A percentile compares a stretch with the other conserved stretches of the same genome.
Evolutionary conservation across 2,329 filamentous ascomycete species (phyloP).

Genomic region (Podosphaera fusca): DNA sequence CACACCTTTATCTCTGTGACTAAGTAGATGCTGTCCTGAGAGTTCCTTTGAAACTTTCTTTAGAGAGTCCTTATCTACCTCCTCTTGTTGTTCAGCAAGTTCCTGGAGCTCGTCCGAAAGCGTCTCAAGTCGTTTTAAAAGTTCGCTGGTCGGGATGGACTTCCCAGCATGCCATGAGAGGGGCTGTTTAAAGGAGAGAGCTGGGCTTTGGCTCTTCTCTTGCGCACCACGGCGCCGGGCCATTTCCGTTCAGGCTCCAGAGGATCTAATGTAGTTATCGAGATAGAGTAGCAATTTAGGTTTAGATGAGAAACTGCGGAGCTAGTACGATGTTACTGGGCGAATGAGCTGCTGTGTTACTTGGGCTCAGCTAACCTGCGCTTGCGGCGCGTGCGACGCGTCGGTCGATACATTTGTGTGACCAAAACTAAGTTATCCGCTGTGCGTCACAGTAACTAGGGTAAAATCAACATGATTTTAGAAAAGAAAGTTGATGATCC

Average conservation of each 20-base stretch:
- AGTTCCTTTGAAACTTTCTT: conserved; percentile 66
- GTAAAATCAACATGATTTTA: too few species aligned
- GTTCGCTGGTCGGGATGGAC: conserved; percentile 60
- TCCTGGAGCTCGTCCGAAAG: conserved; percentile 64
- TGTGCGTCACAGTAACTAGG: too few species aligned
- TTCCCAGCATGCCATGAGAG: conserved; percentile 83
- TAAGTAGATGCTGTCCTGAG: conserved; percentile 56
- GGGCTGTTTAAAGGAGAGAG: conserved; percentile 60
- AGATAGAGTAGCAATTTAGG: neutral
- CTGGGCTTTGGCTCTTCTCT: conserved; percentile 17
- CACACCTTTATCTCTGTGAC: conserved; percentile 84
- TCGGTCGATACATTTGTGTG: too few species aligned
- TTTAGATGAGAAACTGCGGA: too few species aligned
- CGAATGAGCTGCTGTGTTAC: too few species aligned
- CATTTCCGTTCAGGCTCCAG: conserved; percentile 8
- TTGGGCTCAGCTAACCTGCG: too few species aligned
- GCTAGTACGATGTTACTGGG: too few species aligned
- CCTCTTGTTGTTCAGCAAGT: conserved; percentile 56
- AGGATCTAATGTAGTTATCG: neutral
- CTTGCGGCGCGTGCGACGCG: too few species aligned
- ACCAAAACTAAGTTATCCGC: too few species aligned
- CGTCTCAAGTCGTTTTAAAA: conserved; percentile 58
- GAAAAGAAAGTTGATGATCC: too few species aligned
- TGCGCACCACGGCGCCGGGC: conserved; percentile 16
- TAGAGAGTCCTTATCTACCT: conserved; percentile 62